These are phyloP conservation scores for Euphorbia pulcherrima DNA, from an alignment of 345 rosid species.

Conservation along the genomic window DNA sequence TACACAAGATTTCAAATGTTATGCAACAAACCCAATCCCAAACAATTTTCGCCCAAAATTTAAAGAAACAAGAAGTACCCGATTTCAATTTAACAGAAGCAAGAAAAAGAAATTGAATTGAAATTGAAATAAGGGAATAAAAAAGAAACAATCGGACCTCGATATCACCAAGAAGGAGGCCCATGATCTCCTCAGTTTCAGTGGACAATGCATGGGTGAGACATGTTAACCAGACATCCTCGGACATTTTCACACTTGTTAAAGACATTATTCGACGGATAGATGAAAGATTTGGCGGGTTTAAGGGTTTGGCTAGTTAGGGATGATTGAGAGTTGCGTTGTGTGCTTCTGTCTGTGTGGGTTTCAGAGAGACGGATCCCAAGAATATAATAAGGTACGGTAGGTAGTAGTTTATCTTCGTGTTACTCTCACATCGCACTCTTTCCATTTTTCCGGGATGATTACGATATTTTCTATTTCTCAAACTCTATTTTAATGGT, in stretches of 20 bases:
- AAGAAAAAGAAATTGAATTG: not conserved
- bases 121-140: not conserved
- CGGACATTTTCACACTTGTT: constrained; percentile 75
- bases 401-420: not conserved
- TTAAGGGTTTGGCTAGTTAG: not conserved
- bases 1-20: not conserved
- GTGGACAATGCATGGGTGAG: constrained; percentile 95
- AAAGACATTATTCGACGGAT: constrained; percentile 49
- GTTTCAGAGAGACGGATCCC: not conserved
- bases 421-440: not conserved
- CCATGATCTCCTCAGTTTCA: constrained; percentile 99
- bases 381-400: not conserved
- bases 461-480: too few relatives aligned
- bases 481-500: too few relatives aligned
- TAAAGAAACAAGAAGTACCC: not conserved
- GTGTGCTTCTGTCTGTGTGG: not conserved
- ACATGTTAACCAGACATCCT: constrained; percentile 95
- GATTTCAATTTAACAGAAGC: not conserved
- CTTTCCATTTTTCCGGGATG: not conserved
- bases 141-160: constrained; percentile 41
- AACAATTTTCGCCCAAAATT: not conserved
- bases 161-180: constrained; percentile 95
- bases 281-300: not conserved
- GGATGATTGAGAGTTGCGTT: not conserved
- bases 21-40: not conserved